Evolutionary conservation across 441 rosid species (phyloP).

Genomic region (Melastoma candidum): DNA sequence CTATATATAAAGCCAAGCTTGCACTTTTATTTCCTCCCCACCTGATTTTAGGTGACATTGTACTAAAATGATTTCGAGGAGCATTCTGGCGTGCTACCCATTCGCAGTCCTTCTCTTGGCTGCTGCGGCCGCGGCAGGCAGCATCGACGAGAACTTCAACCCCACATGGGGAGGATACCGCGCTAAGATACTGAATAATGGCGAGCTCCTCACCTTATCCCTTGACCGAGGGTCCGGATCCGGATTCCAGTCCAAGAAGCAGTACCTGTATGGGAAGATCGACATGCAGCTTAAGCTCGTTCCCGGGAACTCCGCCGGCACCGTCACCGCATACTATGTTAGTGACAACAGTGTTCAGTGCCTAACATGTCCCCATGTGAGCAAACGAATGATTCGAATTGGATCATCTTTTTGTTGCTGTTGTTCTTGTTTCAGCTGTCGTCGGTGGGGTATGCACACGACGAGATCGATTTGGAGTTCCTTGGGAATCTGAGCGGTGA

Average conservation of each 20-base stretch:
- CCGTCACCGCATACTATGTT: slow-evolving; percentile 7
- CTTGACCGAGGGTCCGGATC: slow-evolving; percentile 9
- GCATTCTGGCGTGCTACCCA: not conserved
- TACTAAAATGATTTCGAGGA: not conserved
- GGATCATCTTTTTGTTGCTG: not conserved
- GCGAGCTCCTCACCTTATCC: slow-evolving; percentile 7
- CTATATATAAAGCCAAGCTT: too few species aligned
- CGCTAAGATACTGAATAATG: slow-evolving; percentile 8
- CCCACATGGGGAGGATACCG: slow-evolving; percentile 8
- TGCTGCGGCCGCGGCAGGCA: slow-evolving; percentile 2
- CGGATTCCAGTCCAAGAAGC: slow-evolving; percentile 6
- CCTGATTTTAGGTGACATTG: too few species aligned
- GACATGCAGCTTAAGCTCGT: slow-evolving; percentile 13
- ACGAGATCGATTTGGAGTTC: slow-evolving; percentile 9
- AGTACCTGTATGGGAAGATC: slow-evolving; percentile 10
- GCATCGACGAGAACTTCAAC: slow-evolving; percentile 5
- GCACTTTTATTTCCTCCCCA: too few species aligned
- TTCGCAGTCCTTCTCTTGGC: not conserved
- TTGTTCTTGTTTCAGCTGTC: slow-evolving; percentile 3
- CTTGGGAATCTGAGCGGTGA: slow-evolving; percentile 9
- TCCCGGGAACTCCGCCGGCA: slow-evolving; percentile 11
- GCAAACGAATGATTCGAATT: not conserved
- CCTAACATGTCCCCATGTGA: not conserved
- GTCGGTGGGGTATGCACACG: slow-evolving; percentile 3
- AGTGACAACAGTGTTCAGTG: not conserved